phyloP scores from a whole-genome alignment of 1,284 basidiomycete genomes.

The Marasmius fiardii region DNA sequence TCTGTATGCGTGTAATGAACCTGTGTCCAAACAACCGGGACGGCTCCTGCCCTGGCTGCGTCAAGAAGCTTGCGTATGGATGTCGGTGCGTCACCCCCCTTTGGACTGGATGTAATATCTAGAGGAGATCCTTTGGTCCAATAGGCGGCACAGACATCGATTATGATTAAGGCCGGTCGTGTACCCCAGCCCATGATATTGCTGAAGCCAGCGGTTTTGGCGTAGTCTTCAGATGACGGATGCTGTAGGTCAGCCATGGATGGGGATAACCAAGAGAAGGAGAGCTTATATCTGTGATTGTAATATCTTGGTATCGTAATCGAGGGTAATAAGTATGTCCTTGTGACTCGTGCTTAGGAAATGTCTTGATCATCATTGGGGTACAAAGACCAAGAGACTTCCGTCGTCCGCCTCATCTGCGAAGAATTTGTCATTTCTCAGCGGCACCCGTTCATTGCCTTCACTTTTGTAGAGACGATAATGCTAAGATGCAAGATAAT shows the following conservation, averaged over 20 bases:
- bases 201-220: conserved; percentile 11
- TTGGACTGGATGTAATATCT: conserved; percentile 12
- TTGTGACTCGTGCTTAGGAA: background rate
- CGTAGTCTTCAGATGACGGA: conserved; percentile 6
- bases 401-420: conserved; percentile 17
- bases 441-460: background rate
- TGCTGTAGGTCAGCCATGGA: conserved; percentile 2
- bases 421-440: conserved; percentile 13
- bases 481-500: background rate
- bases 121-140: conserved; percentile 15
- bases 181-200: conserved; percentile 17
- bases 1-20: conserved; percentile 15
- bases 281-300: background rate
- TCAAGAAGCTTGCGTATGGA: conserved; percentile 14
- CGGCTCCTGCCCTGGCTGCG: conserved; percentile 10
- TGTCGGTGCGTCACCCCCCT: conserved; percentile 5
- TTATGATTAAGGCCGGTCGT: conserved; percentile 14
- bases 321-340: background rate
- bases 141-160: conserved; percentile 17
- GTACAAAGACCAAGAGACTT: conserved; percentile 6
- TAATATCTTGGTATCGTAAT: background rate
- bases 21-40: conserved; percentile 15
- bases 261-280: background rate
- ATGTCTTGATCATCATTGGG: background rate
- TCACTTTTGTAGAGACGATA: conserved; percentile 10